Base-by-base conservation (phyloP, 495 filamentous ascomycete species). In the Elaphomyces granulatus region DNA sequence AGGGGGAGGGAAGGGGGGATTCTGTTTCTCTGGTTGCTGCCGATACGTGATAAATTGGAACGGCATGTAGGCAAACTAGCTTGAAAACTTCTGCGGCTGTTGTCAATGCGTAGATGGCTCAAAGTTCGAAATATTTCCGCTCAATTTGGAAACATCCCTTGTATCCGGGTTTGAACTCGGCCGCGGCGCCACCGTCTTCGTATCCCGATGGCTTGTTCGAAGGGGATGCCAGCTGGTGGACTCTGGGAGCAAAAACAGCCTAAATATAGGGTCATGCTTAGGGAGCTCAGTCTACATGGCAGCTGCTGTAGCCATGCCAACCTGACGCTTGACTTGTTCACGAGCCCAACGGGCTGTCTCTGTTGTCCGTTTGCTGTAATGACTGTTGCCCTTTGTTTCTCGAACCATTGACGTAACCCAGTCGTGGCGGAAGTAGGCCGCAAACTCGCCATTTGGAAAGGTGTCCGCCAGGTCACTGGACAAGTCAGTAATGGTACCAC, bases 301-400 rank as follows among this genome's bases (percentile, higher is more conserved):
- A 43, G 59, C 50, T 9, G 48, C 45, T 15, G 50, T 56, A 19
- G 56, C 49, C 49, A 68, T 31, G 56, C 63, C 70, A 38, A 81
- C 74, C 58, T 98, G 90, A 46, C 84, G 78, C 71, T 94, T 94
- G 54, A 96, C 86, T 53, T 94, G 86, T 66, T 96, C 92, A 28
- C 90, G 79, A 42, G 90, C 86, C 90, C 90, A 98, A 37, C 90
- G 80, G 50, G 90, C 90, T 15, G 88, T 96, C 20, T 95, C 87
- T 44, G 85, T 78, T 4, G 90, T 96, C 37, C 87, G 83, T 14
- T 67, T 32, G 50, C 73, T 67, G 65, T 81, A 94, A 4, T 94
- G 85, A 21, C 80, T 77, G 68, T 88, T 95, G 20, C 72, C 64
- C 40, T 83, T 77, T 14, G 81, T 83, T 51, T 95, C 87, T 59